These are phyloP conservation scores for Hypoxylon sp. DNA, from an alignment of 2,329 filamentous ascomycete species.

Conservation along the genomic window DNA sequence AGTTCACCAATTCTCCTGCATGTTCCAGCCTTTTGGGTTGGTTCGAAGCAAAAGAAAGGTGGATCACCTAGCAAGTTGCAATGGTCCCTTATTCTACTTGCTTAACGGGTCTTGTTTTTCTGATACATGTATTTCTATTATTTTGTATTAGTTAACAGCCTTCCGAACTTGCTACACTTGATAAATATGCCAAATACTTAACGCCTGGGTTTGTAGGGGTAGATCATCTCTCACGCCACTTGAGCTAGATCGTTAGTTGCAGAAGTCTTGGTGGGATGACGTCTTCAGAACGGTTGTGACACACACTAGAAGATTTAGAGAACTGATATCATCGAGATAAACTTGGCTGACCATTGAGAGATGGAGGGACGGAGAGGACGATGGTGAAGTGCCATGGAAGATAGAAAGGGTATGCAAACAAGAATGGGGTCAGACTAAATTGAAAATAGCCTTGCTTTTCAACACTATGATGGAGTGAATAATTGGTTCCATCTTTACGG, in stretches of 20 bases:
- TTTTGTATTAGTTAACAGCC: not conserved
- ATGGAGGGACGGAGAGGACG: slow-evolving; percentile 1
- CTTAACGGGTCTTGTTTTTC: not conserved
- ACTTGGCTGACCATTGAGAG: not conserved
- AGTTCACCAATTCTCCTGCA: not conserved
- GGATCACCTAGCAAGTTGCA: slow-evolving; percentile 5
- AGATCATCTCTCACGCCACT: slow-evolving; percentile 12
- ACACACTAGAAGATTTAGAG: slow-evolving; percentile 18
- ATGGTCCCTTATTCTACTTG: not conserved
- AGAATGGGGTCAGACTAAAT: not conserved
- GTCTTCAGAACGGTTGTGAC: slow-evolving; percentile 25
- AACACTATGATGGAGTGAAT: not conserved
- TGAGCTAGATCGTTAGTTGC: slow-evolving; percentile 13
- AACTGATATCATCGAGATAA: slow-evolving; percentile 1
- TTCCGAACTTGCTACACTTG: not conserved
- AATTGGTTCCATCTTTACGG: not conserved
- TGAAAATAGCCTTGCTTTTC: slow-evolving; percentile 25
- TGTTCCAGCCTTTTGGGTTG: slow-evolving; percentile 18
- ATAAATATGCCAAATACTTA: not conserved
- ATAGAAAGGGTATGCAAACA: not conserved
- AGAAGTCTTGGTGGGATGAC: slow-evolving; percentile 30
- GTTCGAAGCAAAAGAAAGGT: not conserved
- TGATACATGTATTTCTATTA: not conserved
- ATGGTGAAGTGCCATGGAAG: slow-evolving; percentile 11
- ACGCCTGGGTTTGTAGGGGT: slow-evolving; percentile 5